Evolutionary conservation across 2,329 filamentous ascomycete genomes (phyloP), one percentile per base, ranked within the genome.

Genomic region (Colletotrichum spinosum): DNA sequence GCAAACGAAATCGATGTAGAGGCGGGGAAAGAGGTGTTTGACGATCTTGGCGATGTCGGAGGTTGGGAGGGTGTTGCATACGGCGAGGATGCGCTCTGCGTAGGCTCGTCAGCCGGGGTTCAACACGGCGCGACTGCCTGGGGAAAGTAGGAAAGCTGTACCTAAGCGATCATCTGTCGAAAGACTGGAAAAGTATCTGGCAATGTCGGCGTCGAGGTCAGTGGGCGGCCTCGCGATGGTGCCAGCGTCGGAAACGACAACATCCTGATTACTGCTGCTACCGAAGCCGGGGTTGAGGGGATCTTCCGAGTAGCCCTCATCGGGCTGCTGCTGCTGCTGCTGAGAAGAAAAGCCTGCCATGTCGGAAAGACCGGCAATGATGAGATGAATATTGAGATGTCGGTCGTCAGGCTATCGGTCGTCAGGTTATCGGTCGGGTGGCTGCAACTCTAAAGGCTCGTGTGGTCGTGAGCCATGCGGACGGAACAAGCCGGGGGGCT

Each of bases 1-100:
- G 69, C 88, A 83, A 46, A 97, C 89, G 59, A 97, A 97, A 78
- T 99, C 93, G 79, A 97, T 95, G 77, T 97, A 94, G 3, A 98
- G 89, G 56, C 94, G 86, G 4, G 94, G 92, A 68, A 90, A 92
- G 15, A 97, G 81, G 68, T 90, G 87, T 59, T 94, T 88, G 51
- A 97, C 92, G 57, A 97, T 92, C 49, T 90, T 85, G 54, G 91
- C 90, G 65, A 97, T 90, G 58, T 90, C 88, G 7, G 92, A 92
- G 1, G 93, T 97, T 15, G 92, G 92, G 35, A 97, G 83, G 61
- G 91, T 90, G 64, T 90, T 87, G 60, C 97, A 84, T 33, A 97
- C 85, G n/a, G 15, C 9, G 8, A 46, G 13, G 44, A 17, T 17
- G 15, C n/a, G 25, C 10, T 46, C 44, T 46, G 44, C 12, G 15